Evolutionary conservation across 2,329 filamentous ascomycete species (phyloP).

Genomic region (Aspergillus ustus): DNA sequence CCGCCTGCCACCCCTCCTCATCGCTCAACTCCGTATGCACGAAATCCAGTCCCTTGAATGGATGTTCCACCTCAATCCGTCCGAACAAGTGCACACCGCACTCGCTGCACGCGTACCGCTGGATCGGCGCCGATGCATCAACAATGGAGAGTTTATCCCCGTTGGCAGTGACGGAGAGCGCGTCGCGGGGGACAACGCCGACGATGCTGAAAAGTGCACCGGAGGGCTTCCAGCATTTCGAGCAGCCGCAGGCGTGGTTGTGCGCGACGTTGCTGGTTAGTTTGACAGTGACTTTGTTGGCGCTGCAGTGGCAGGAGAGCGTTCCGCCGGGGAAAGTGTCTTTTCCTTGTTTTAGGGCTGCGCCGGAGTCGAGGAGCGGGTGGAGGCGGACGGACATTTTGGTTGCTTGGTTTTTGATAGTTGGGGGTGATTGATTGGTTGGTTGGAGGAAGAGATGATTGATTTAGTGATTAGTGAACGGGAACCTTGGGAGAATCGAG

Average conservation of each 20-base stretch:
- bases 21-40: slow-evolving; percentile 67
- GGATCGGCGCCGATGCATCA: slow-evolving; percentile 62
- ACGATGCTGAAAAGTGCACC: slow-evolving; percentile 69
- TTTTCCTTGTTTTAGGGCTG: slow-evolving; percentile 56
- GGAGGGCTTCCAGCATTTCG: slow-evolving; percentile 72
- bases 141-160: slow-evolving; percentile 61
- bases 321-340: slow-evolving; percentile 62
- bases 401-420: background rate
- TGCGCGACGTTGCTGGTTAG: slow-evolving; percentile 64
- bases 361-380: slow-evolving; percentile 65
- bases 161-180: slow-evolving; percentile 63
- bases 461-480: background rate
- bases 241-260: slow-evolving; percentile 74
- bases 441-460: background rate
- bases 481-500: background rate
- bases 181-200: slow-evolving; percentile 62
- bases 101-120: slow-evolving; percentile 63
- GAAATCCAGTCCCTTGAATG: slow-evolving; percentile 72
- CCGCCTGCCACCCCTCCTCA: slow-evolving; percentile 70
- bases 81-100: slow-evolving; percentile 68
- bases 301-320: slow-evolving; percentile 64
- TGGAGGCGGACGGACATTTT: slow-evolving; percentile 55
- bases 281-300: slow-evolving; percentile 61
- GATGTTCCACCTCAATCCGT: slow-evolving; percentile 66
- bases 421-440: background rate